Conservation (phyloP, 176 grass and related monocot species). For the Dendrocalamus sinicus region DNA sequence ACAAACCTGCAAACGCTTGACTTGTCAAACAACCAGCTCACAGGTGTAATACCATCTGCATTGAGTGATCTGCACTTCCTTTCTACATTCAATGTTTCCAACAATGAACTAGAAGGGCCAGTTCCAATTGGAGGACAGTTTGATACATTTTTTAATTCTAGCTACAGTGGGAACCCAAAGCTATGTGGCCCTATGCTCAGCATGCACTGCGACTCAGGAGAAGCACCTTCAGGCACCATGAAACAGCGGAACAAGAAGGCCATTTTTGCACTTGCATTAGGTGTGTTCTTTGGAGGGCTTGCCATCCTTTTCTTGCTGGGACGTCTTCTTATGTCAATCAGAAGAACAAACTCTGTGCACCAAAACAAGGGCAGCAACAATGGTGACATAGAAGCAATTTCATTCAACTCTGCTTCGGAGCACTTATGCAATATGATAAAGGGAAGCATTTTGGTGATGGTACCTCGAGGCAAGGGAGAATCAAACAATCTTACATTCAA, state of each 20-base stretch:
- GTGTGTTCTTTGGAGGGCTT: slow-evolving; percentile 68
- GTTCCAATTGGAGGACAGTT: slow-evolving; percentile 69
- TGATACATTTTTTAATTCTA: slow-evolving; percentile 63
- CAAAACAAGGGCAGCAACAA: slow-evolving; percentile 45
- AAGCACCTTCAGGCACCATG: slow-evolving; percentile 2
- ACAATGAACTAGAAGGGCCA: slow-evolving; percentile 66
- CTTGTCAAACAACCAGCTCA: slow-evolving; percentile 62
- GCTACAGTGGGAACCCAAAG: slow-evolving; percentile 67
- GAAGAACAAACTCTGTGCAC: slow-evolving; percentile 42
- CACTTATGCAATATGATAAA: slow-evolving; percentile 46
- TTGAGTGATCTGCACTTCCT: slow-evolving; percentile 65
- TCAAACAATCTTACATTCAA: slow-evolving; percentile 55
- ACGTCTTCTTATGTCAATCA: slow-evolving; percentile 49
- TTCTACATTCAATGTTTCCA: slow-evolving; percentile 65
- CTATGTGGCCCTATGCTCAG: slow-evolving; percentile 63
- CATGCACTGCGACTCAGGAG: not conserved
- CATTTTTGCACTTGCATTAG: slow-evolving; percentile 54
- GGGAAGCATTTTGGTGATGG: slow-evolving; percentile 63
- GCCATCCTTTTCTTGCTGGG: slow-evolving; percentile 58
- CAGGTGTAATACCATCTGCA: slow-evolving; percentile 57
- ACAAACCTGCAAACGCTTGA: slow-evolving; percentile 61
- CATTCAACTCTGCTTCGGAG: slow-evolving; percentile 58
- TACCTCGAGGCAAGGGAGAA: slow-evolving; percentile 59
- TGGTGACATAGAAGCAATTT: slow-evolving; percentile 51
- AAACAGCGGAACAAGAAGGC: slow-evolving; percentile 49